Percentiles rank a stretch among this genome's conserved stretches.
Conservation (phyloP, 179 eudicot species). For the Pouteria campechiana region DNA sequence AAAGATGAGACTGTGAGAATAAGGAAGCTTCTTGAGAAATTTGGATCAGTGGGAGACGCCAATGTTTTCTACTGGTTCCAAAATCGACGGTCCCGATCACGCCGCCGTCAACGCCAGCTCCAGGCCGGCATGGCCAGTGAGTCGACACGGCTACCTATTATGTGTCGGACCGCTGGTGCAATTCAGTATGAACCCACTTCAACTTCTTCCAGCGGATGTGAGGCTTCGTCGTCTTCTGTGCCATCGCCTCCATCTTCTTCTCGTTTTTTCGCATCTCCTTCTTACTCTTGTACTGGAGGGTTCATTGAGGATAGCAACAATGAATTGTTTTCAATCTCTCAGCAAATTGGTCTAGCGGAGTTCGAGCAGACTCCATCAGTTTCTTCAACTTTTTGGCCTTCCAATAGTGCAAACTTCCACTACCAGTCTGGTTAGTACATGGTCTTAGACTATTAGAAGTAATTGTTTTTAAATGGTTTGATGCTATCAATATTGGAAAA, state of each 20-base stretch:
- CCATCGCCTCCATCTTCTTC: conserved; percentile 1
- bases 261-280: conserved; percentile 9
- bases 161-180: conserved; percentile 8
- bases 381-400: conserved; percentile 4
- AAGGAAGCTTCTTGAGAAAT: conserved; percentile 59
- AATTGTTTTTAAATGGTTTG: no score
- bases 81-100: conserved; percentile 74
- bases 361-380: conserved; percentile 13
- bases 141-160: conserved; percentile 1
- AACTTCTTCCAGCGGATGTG: not conserved
- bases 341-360: conserved; percentile 12
- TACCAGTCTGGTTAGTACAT: conserved; percentile 15
- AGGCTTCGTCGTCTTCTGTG: not conserved
- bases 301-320: not conserved
- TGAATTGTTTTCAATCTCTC: conserved; percentile 10
- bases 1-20: conserved; percentile 76
- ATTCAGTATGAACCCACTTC: conserved; percentile 1
- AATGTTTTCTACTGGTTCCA: conserved; percentile 98
- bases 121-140: conserved; percentile 34
- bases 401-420: conserved; percentile 6
- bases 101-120: conserved; percentile 68
- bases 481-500: no score
- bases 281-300: conserved; percentile 4
- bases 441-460: no score
- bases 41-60: conserved; percentile 83